phyloP scores from a whole-genome alignment of 148 eudicot genomes.

The Fagopyrum esculentum region DNA sequence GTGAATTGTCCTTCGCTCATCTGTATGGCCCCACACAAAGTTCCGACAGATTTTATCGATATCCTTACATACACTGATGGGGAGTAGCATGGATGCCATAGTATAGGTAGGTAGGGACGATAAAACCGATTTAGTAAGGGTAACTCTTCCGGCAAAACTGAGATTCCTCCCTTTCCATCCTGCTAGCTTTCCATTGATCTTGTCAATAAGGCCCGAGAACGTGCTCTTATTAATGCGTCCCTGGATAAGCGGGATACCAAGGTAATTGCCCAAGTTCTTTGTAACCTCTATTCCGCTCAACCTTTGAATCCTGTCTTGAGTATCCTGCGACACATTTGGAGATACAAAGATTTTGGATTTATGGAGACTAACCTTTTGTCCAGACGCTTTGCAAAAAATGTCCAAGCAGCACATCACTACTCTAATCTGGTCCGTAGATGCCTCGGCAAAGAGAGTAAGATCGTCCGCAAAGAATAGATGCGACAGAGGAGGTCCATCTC shows the following conservation, averaged over 20 bases:
- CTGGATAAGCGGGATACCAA: no score
- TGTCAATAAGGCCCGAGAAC: background rate
- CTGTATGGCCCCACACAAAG: background rate
- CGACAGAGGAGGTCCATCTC: no score
- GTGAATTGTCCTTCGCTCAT: background rate
- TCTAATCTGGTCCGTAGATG: background rate
- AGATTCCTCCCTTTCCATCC: background rate
- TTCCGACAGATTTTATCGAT: background rate
- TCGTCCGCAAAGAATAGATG: background rate
- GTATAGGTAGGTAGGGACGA: background rate
- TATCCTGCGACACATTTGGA: background rate
- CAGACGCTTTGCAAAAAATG: background rate
- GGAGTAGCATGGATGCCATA: background rate
- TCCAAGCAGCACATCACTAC: no score
- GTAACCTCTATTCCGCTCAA: background rate
- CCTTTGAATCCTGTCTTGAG: background rate
- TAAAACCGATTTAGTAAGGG: background rate
- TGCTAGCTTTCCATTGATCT: background rate
- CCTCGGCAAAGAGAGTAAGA: background rate
- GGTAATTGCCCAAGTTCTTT: background rate
- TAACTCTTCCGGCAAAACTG: background rate
- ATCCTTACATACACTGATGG: background rate
- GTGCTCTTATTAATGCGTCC: background rate
- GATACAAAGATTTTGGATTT: background rate
- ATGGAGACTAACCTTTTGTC: background rate